Base-by-base conservation (phyloP, 75 land plant species). In the Pinus taeda region DNA sequence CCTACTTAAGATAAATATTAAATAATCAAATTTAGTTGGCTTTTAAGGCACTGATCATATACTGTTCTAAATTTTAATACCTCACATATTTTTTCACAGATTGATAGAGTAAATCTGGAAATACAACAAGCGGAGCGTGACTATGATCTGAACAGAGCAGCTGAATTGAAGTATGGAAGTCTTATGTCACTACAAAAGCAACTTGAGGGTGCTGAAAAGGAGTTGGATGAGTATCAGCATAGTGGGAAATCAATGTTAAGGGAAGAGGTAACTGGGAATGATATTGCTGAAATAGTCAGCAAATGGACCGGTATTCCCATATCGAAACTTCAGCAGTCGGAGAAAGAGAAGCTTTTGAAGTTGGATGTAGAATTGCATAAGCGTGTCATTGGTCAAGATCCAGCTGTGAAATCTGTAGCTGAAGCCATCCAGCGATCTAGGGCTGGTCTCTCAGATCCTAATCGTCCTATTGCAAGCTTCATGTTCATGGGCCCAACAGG, bases 401-500 rank as follows among this genome's bases (percentile, higher is more conserved):
- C 72, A 22, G 93, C 89, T 57, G 86, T 88, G 0, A 75, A 80
- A 33, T 81, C 87, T 21, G 91, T 91, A 18, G 89, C 85, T 11
- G 85, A 86, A 74, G 91, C 89, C 4, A 85, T 91, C 22, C 82
- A 79, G 17, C 74, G 89, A 15, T 91, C 91, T 0, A 81, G 91
- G 59, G 91, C 85, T 14, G 92, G 90, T 2, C 66, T 90, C 1
- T 77, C 85, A 17, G 85, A 83, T 56, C 90, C 92, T 11, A 75
- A 88, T 49, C 83, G 87, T 0, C 92, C 92, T 15, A 88, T 81
- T 24, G 87, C 90, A 29, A 85, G 85, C 36, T 88, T 90, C 78
- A 92, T 92, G 87, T 92, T 92, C 64, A 90, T 91, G 83, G 95
- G 95, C 67, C 95, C 95, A 18, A 92, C 93, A 37, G 95, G 95